These are phyloP conservation scores for Penicillium crustosum DNA, from an alignment of 2,329 filamentous ascomycete species.

Conservation along the genomic window DNA sequence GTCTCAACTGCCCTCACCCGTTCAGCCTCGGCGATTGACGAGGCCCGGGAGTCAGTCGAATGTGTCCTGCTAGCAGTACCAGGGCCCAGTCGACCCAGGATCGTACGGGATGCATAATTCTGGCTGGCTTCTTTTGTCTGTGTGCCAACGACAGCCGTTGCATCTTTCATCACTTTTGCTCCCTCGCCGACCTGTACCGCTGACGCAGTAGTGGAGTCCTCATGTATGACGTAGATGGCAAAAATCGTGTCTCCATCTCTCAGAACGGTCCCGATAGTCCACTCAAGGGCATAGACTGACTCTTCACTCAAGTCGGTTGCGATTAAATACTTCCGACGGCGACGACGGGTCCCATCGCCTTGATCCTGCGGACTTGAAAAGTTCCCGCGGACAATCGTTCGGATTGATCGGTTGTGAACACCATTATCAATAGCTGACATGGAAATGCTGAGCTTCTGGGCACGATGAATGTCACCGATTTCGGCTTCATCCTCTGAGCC, in stretches of 20 bases:
- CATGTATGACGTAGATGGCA: slow-evolving; percentile 89
- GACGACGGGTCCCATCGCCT: slow-evolving; percentile 73
- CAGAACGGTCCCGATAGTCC: slow-evolving; percentile 93
- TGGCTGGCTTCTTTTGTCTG: slow-evolving; percentile 56
- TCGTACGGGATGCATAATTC: slow-evolving; percentile 37
- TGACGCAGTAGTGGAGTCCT: slow-evolving; percentile 57
- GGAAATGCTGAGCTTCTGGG: slow-evolving; percentile 78
- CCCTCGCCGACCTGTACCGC: slow-evolving; percentile 66
- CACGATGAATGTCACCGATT: slow-evolving; percentile 78
- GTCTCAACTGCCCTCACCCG: slow-evolving; percentile 76
- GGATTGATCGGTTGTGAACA: slow-evolving; percentile 76
- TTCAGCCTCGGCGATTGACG: slow-evolving; percentile 70
- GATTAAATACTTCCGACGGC: slow-evolving; percentile 88
- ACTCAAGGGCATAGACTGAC: slow-evolving; percentile 91
- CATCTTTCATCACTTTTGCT: slow-evolving; percentile 71
- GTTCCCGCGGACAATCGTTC: slow-evolving; percentile 87
- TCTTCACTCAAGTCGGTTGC: slow-evolving; percentile 93
- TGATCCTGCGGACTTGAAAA: slow-evolving; percentile 70
- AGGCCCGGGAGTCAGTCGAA: slow-evolving; percentile 52
- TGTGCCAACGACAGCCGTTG: slow-evolving; percentile 65
- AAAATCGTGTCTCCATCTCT: slow-evolving; percentile 92
- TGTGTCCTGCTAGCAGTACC: slow-evolving; percentile 43
- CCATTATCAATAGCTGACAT: slow-evolving; percentile 74
- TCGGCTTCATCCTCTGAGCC: slow-evolving; percentile 87
- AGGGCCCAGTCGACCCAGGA: slow-evolving; percentile 38